Conservation (phyloP, 345 rosid species). For the Pugionium cornutum region DNA sequence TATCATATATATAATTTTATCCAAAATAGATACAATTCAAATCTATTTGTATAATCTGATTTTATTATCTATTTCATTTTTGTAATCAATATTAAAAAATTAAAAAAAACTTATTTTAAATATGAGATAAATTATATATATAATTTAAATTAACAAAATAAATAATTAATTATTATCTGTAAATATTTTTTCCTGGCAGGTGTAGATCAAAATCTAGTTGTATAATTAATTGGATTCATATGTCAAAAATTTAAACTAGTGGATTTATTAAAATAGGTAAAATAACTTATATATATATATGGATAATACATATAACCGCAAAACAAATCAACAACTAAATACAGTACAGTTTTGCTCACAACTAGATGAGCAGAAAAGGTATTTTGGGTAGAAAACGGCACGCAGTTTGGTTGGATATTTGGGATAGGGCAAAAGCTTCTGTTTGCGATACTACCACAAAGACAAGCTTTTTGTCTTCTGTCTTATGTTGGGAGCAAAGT, state of each 20-base stretch:
- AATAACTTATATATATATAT: neutral
- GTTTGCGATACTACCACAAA: conserved; percentile 24
- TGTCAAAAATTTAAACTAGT: conserved; percentile 2
- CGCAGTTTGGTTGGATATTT: conserved; percentile 18
- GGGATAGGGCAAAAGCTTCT: conserved; percentile 33
- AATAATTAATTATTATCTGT: no score
- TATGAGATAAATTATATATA: no score
- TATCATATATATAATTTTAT: no score
- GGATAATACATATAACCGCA: conserved; percentile 14
- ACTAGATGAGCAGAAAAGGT: conserved; percentile 30
- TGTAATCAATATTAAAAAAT: no score
- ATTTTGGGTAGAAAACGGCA: conserved; percentile 32
- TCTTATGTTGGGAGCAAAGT: conserved; percentile 36
- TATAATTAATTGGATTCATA: no score
- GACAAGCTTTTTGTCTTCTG: conserved; percentile 22
- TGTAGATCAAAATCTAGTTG: no score
- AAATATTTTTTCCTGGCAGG: no score
- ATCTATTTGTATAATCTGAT: no score
- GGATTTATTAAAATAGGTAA: conserved; percentile 1
- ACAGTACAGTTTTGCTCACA: conserved; percentile 25
- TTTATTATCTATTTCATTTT: no score
- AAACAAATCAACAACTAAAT: neutral
- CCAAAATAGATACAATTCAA: no score
- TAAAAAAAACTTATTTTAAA: no score
- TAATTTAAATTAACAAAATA: no score